Percentiles rank a stretch among this genome's conserved stretches.
Conservation (phyloP, 2,329 filamentous ascomycete genomes). For the Nemania diffusa region DNA sequence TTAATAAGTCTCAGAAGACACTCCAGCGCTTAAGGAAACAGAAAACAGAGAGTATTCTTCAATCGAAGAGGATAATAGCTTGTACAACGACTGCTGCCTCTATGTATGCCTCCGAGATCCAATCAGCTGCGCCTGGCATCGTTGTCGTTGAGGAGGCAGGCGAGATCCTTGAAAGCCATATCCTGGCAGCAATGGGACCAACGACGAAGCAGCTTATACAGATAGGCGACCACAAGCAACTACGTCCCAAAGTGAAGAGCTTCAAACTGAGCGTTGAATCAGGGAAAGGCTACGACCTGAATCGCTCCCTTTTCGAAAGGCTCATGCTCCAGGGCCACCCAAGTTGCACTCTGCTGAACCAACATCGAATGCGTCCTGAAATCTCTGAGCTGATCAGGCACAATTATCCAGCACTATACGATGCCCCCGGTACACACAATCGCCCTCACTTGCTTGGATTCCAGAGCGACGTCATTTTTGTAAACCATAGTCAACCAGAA, state of each 20-base stretch:
- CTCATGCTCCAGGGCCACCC: constrained; percentile 66
- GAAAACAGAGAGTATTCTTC: constrained; percentile 56
- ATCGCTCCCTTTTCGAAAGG: constrained; percentile 75
- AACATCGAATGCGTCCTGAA: constrained; percentile 76
- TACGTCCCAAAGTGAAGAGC: constrained; percentile 73
- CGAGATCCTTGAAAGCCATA: constrained; percentile 76
- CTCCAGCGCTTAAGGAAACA: constrained; percentile 59
- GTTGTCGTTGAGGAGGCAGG: constrained; percentile 78
- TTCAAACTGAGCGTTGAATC: constrained; percentile 71
- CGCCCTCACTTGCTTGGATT: constrained; percentile 66
- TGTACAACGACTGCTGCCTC: constrained; percentile 79
- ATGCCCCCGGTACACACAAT: constrained; percentile 59
- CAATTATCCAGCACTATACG: constrained; percentile 70
- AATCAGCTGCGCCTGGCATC: constrained; percentile 65
- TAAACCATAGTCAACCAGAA: constrained; percentile 71
- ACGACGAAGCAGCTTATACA: constrained; percentile 65
- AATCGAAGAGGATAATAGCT: constrained; percentile 69
- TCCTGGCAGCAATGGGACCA: constrained; percentile 66
- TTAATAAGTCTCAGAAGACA: constrained; percentile 55
- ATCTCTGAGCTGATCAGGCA: constrained; percentile 69
- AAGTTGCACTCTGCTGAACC: constrained; percentile 65
- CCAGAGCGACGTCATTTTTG: constrained; percentile 68
- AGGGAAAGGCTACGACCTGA: constrained; percentile 73
- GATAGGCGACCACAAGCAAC: constrained; percentile 79
- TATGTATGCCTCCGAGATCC: constrained; percentile 66